Evolutionary conservation across 2,329 filamentous ascomycete genomes (phyloP).

Genomic region (Sordariomycetes sp.): DNA sequence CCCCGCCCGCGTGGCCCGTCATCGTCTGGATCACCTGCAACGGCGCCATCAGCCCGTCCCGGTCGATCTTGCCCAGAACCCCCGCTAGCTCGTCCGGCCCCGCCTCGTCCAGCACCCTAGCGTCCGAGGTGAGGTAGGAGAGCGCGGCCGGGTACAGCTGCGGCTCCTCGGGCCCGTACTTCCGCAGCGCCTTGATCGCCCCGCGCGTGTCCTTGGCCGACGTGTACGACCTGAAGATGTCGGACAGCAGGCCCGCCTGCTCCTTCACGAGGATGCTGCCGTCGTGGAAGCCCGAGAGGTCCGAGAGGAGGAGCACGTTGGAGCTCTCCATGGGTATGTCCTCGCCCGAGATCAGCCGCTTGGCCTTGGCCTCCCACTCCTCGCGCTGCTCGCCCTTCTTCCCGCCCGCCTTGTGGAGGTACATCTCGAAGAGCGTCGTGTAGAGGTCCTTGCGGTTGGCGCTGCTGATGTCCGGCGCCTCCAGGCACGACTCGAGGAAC

Average conservation of each 20-base stretch:
- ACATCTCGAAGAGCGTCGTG: slow-evolving; percentile 97
- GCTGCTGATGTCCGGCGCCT: slow-evolving; percentile 58
- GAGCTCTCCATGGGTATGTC: slow-evolving; percentile 85
- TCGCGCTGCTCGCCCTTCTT: slow-evolving; percentile 60
- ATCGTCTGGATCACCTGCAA: slow-evolving; percentile 94
- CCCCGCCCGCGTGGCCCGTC: slow-evolving; percentile 37
- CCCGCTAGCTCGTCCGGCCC: slow-evolving; percentile 69
- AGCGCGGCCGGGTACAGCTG: slow-evolving; percentile 87
- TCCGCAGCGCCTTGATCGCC: slow-evolving; percentile 78
- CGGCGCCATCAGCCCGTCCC: slow-evolving; percentile 86
- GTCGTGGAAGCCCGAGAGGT: slow-evolving; percentile 80
- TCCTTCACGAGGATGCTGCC: slow-evolving; percentile 90
- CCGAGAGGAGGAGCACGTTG: slow-evolving; percentile 84
- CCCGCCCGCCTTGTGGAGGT: slow-evolving; percentile 75
- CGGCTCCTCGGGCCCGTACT: slow-evolving; percentile 86
- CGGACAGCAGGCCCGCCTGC: slow-evolving; percentile 80
- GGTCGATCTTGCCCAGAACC: slow-evolving; percentile 78
- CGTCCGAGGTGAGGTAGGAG: slow-evolving; percentile 83
- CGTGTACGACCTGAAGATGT: slow-evolving; percentile 95
- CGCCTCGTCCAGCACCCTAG: slow-evolving; percentile 71
- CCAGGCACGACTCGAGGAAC: slow-evolving; percentile 82
- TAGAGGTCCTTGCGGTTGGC: slow-evolving; percentile 78
- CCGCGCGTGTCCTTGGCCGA: slow-evolving; percentile 84
- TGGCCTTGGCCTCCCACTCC: slow-evolving; percentile 85
- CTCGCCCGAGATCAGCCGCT: slow-evolving; percentile 72